Evolutionary conservation across 306 rosid species (phyloP).

Genomic region (Dryas drummondii): DNA sequence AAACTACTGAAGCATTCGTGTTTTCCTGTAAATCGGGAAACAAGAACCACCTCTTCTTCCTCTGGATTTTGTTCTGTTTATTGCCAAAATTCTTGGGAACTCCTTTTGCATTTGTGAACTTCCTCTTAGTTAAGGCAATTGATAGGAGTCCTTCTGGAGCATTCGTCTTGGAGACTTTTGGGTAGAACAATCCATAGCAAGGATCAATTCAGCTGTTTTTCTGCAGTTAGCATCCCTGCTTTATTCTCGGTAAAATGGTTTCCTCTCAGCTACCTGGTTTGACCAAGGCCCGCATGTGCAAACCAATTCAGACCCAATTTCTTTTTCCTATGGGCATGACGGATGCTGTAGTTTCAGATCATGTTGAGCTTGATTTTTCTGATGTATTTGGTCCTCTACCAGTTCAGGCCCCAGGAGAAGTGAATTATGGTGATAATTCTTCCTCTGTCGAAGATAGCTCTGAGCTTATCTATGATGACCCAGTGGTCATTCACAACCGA

Average conservation of each 20-base stretch:
- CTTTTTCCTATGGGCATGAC: conserved; percentile 45
- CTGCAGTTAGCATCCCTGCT: conserved; percentile 38
- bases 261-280: conserved; percentile 68
- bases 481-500: conserved; percentile 66
- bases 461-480: conserved; percentile 72
- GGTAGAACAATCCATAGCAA: conserved; percentile 34
- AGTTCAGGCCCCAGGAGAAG: conserved; percentile 46
- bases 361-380: conserved; percentile 79
- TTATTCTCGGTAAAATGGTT: conserved; percentile 54
- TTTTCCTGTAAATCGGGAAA: conserved; percentile 98
- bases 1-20: conserved; percentile 64
- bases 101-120: conserved; percentile 68
- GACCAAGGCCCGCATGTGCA: conserved; percentile 32
- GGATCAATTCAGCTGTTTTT: conserved; percentile 30
- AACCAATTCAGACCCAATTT: conserved; percentile 43
- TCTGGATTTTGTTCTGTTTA: conserved; percentile 75
- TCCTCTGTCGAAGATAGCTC: conserved; percentile 43
- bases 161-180: conserved; percentile 29
- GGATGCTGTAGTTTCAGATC: conserved; percentile 49
- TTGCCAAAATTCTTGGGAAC: conserved; percentile 86
- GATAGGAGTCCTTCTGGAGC: conserved; percentile 81
- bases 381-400: conserved; percentile 87
- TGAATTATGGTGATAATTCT: conserved; percentile 36
- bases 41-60: conserved; percentile 75
- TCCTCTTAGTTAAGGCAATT: conserved; percentile 71